A percentile compares a stretch with the other conserved stretches of the same genome.
Conservation (phyloP, 768 basidiomycete genomes). For the Kondoa subrosea region DNA sequence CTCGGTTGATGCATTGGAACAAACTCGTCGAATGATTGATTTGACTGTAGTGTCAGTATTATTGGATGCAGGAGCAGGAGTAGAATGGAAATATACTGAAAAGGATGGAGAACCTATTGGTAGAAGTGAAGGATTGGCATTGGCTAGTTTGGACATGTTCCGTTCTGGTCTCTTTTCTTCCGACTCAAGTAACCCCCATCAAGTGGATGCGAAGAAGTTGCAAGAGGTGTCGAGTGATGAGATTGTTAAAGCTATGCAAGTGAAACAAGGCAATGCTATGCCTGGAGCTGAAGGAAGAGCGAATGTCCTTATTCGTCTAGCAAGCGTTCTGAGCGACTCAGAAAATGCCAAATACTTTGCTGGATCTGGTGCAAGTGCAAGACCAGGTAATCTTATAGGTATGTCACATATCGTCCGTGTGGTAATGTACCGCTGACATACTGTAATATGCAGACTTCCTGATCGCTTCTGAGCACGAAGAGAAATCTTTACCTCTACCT, state of each 20-base stretch:
- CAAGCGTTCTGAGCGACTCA: slow-evolving; percentile 44
- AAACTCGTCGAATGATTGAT: slow-evolving; percentile 61
- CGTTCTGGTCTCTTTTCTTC: slow-evolving; percentile 50
- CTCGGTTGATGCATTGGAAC: slow-evolving; percentile 33
- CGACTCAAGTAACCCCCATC: slow-evolving; percentile 5
- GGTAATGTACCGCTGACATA: not conserved
- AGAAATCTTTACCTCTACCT: slow-evolving; percentile 44
- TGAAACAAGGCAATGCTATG: slow-evolving; percentile 58
- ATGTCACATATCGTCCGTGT: slow-evolving; percentile 14
- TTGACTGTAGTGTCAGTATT: slow-evolving; percentile 80
- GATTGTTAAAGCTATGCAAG: slow-evolving; percentile 60
- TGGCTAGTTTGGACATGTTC: slow-evolving; percentile 86
- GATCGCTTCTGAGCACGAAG: not conserved
- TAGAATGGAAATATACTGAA: slow-evolving; percentile 60
- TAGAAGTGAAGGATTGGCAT: slow-evolving; percentile 54
- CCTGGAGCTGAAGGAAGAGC: slow-evolving; percentile 77
- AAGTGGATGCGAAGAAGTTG: slow-evolving; percentile 49
- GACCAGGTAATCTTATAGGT: slow-evolving; percentile 75
- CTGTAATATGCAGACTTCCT: not conserved
- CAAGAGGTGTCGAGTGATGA: slow-evolving; percentile 45
- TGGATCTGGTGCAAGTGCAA: slow-evolving; percentile 36
- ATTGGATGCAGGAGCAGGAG: slow-evolving; percentile 85
- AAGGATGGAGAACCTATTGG: slow-evolving; percentile 41
- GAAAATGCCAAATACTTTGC: slow-evolving; percentile 56
- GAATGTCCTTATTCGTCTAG: slow-evolving; percentile 54